Evolutionary conservation across 2,329 filamentous ascomycete genomes (phyloP).

Genomic region (Chaetomiaceae sp.): DNA sequence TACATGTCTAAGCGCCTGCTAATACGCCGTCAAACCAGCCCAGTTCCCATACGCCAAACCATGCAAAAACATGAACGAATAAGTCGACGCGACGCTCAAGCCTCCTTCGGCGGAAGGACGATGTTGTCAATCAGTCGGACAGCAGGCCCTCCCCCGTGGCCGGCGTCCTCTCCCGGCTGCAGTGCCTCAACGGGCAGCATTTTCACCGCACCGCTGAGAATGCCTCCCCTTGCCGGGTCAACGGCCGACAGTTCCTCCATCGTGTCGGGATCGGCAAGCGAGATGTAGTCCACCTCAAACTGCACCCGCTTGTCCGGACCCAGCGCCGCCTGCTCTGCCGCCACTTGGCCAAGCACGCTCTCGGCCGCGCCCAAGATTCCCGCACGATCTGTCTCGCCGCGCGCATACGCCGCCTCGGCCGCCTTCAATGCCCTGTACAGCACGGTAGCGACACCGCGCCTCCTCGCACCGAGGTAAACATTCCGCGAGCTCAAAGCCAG

Average conservation of each 20-base stretch:
- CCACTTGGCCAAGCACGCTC: conserved; percentile 47
- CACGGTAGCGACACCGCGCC: conserved; percentile 66
- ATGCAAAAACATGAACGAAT: conserved; percentile 10
- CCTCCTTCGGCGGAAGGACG: conserved; percentile 48
- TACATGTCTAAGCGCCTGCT: conserved; percentile 5
- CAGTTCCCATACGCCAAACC: conserved; percentile 9
- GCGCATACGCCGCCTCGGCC: conserved; percentile 62
- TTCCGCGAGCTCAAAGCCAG: conserved; percentile 90
- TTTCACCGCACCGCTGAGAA: conserved; percentile 85
- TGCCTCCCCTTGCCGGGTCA: conserved; percentile 64
- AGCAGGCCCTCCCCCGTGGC: conserved; percentile 62
- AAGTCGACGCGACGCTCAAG: not conserved
- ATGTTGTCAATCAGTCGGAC: conserved; percentile 95
- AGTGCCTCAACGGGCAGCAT: conserved; percentile 76
- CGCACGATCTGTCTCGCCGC: conserved; percentile 47
- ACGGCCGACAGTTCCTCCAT: conserved; percentile 72
- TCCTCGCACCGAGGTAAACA: conserved; percentile 75
- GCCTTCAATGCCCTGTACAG: conserved; percentile 62
- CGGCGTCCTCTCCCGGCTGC: conserved; percentile 65
- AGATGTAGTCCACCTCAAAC: conserved; percentile 89
- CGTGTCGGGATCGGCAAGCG: conserved; percentile 76
- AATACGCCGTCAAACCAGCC: not conserved
- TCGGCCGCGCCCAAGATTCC: conserved; percentile 69
- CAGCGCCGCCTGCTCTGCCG: conserved; percentile 57
- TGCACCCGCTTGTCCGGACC: conserved; percentile 54